phyloP scores from a whole-genome alignment of 257 asterid species.

The Scutellaria minor region DNA sequence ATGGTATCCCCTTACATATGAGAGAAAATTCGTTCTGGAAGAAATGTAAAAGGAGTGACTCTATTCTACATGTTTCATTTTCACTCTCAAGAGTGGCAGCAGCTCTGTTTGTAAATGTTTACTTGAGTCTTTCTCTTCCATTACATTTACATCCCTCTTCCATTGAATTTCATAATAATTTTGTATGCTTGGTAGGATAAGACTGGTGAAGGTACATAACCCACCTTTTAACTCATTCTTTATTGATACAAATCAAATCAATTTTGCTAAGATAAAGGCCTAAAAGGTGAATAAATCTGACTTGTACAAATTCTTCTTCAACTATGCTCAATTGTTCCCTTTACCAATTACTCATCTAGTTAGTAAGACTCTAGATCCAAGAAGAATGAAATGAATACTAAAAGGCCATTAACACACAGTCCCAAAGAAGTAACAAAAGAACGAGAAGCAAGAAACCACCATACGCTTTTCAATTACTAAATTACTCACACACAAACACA shows the following conservation, averaged over 20 bases:
- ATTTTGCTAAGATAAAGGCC: too few species aligned
- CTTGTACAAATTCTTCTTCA: too few species aligned
- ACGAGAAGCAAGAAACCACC: constrained; percentile 10
- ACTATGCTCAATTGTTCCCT: too few species aligned
- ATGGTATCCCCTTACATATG: background rate
- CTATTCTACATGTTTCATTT: too few species aligned
- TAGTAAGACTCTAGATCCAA: constrained; percentile 28
- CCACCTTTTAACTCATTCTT: too few species aligned
- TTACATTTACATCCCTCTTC: constrained; percentile 13
- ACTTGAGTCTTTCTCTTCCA: constrained; percentile 23
- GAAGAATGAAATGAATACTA: background rate
- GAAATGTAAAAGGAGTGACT: background rate
- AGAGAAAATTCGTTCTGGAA: background rate
- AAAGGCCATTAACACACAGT: background rate
- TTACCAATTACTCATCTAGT: background rate
- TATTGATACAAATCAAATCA: too few species aligned
- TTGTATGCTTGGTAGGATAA: background rate
- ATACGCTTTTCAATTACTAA: background rate
- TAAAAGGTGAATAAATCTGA: background rate
- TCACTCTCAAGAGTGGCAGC: too few species aligned
- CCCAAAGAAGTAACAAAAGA: constrained; percentile 13
- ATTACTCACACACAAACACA: background rate
- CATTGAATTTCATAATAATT: background rate
- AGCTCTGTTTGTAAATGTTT: too few species aligned
- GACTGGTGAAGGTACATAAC: too few species aligned